A percentile compares a stretch with the other conserved stretches of the same genome.
Evolutionary conservation across 768 basidiomycete species (phyloP).

Genomic region (Chalciporus pseudorubinellus): DNA sequence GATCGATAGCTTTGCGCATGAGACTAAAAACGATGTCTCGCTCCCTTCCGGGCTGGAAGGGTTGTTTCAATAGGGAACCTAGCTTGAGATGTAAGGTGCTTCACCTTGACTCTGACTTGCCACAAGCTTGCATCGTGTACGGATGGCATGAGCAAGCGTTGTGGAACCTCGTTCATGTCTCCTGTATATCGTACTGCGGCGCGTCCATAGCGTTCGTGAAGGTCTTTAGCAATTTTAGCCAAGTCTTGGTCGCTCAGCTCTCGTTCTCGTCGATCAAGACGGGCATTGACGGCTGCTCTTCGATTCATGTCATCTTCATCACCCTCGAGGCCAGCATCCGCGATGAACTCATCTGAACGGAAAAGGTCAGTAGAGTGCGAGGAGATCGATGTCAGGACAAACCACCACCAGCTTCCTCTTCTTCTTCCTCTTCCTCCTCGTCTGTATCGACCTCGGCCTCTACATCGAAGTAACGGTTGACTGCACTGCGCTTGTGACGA

Average conservation of each 20-base stretch:
- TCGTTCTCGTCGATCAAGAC: slow-evolving; percentile 67
- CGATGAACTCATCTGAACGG: slow-evolving; percentile 66
- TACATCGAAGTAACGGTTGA: slow-evolving; percentile 89
- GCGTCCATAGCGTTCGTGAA: slow-evolving; percentile 75
- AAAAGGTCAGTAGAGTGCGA: slow-evolving; percentile 11
- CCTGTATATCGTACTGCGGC: slow-evolving; percentile 76
- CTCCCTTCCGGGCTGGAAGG: slow-evolving; percentile 78
- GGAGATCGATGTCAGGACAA: slow-evolving; percentile 13
- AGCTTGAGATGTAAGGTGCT: slow-evolving; percentile 11
- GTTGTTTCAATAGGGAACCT: background rate
- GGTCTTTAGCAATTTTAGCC: slow-evolving; percentile 78
- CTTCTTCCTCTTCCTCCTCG: slow-evolving; percentile 91
- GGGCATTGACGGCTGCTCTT: slow-evolving; percentile 60
- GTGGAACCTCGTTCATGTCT: slow-evolving; percentile 91
- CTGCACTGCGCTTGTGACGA: slow-evolving; percentile 61
- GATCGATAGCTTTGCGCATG: slow-evolving; percentile 88
- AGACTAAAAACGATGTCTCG: slow-evolving; percentile 91
- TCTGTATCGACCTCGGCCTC: slow-evolving; percentile 97
- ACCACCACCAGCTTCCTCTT: slow-evolving; percentile 68
- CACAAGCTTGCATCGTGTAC: slow-evolving; percentile 94
- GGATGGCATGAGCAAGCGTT: slow-evolving; percentile 92
- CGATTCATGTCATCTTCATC: slow-evolving; percentile 56
- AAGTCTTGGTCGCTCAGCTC: slow-evolving; percentile 77
- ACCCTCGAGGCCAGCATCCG: slow-evolving; percentile 55
- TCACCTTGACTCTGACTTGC: slow-evolving; percentile 91